Evolutionary conservation across 1,284 basidiomycete genomes (phyloP), one percentile per base, ranked within the genome.

Genomic region (Rugosomyces carneus): DNA sequence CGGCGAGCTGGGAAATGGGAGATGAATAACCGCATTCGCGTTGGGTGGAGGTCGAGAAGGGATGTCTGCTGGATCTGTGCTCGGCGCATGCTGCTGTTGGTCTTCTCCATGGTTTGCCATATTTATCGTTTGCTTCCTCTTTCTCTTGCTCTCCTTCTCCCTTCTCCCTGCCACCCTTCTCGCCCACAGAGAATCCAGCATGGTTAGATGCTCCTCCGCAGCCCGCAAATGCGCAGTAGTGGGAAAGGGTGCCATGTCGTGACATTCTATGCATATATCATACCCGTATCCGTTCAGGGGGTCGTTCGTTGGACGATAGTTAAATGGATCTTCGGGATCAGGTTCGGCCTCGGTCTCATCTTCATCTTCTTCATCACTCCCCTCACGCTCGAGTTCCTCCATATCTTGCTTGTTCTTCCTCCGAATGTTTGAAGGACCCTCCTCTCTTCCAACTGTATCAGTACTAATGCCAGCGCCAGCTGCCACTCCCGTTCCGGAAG

Each of bases 251-350:
- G 84, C 84, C 34, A 78, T 67, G 53, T 93, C 89, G 57, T 89
- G 84, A 59, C 88, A 90, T 62, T 93, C 89, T 51, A 94, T 79
- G 63, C 89, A 93, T 32, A 94, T 76, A 54, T 91, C 81, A 57
- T 81, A 93, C 31, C 84, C 83, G 44, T 72, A 67, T 19, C 79
- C 80, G 20, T 67, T 58, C 31, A 62, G 62, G 0, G 87, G 84
- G 53, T 83, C 77, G 57, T 85, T 86, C 19, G 72, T 70, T 15
- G 65, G 57, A 3, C 52, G 53, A 50, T 65, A 75, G 53, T 80
- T 72, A 57, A 84, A 85, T 4, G 76, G 75, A 43, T 78, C 64
- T 18, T 65, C 65, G 47, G 29, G 50, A 49, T 43, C 50, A 6
- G 43, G 42, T 16, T 47, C 45, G 4, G 29, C 21, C 19, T 34